phyloP scores from a whole-genome alignment of 2,329 filamentous ascomycete genomes.

The Ilyonectria sp. region DNA sequence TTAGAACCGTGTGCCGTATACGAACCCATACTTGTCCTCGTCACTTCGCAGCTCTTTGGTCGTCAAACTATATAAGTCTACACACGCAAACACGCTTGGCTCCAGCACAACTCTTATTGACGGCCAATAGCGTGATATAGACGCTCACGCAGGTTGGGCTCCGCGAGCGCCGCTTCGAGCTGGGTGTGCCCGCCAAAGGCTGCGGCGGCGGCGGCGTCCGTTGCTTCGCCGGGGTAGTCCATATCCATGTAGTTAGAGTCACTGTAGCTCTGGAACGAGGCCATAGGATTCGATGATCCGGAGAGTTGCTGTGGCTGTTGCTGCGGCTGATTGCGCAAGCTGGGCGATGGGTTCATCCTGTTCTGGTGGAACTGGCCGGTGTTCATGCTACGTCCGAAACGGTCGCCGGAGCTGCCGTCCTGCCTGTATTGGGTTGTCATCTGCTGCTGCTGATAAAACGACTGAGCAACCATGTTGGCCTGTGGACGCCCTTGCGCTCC shows the following conservation, averaged over 20 bases:
- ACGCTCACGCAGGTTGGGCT: constrained; percentile 42
- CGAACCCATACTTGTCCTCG: background rate
- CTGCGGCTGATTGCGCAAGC: constrained; percentile 27
- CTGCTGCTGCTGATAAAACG: constrained; percentile 35
- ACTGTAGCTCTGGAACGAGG: constrained; percentile 38
- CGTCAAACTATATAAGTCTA: background rate
- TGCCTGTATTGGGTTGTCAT: constrained; percentile 37
- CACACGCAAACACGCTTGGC: background rate
- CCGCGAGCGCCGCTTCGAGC: constrained; percentile 40
- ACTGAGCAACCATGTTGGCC: constrained; percentile 25
- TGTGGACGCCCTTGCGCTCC: constrained; percentile 12
- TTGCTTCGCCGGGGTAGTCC: constrained; percentile 34
- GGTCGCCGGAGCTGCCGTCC: constrained; percentile 12
- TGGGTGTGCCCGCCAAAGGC: constrained; percentile 41
- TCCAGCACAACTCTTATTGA: constrained; percentile 11
- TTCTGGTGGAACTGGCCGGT: constrained; percentile 39
- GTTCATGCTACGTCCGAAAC: constrained; percentile 31
- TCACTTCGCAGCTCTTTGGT: background rate
- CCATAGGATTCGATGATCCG: constrained; percentile 28
- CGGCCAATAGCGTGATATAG: constrained; percentile 45
- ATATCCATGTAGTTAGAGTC: constrained; percentile 46
- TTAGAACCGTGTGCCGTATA: background rate
- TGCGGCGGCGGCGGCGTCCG: background rate
- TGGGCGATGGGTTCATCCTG: constrained; percentile 34
- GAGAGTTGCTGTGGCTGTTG: constrained; percentile 28